Percentiles rank a stretch among this genome's conserved stretches.
Conservation (phyloP, 163 green algal species). For the Dunaliella salina region DNA sequence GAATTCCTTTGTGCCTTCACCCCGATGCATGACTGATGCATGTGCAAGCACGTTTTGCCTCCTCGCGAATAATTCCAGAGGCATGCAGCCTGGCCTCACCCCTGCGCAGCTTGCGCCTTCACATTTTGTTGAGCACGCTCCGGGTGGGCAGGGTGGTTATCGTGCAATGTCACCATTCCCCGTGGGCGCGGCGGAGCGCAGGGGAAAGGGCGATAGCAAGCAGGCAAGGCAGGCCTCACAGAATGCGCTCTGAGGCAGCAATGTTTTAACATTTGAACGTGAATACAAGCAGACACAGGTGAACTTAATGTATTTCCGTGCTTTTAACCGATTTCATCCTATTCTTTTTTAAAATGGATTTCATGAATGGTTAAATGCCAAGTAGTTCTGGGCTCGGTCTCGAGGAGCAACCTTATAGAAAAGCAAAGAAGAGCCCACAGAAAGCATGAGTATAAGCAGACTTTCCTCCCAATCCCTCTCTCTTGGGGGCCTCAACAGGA, state of each 20-base stretch:
- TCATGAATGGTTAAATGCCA: background rate
- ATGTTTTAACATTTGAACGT: slow-evolving; percentile 1
- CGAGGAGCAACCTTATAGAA: background rate
- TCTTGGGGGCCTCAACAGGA: too few relatives aligned
- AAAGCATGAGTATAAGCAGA: too few relatives aligned
- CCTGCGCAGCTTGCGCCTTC: background rate
- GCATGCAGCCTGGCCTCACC: too few relatives aligned
- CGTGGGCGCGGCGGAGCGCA: too few relatives aligned
- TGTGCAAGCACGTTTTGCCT: too few relatives aligned
- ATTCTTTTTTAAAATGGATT: background rate
- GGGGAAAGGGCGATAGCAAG: background rate
- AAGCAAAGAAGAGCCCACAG: too few relatives aligned
- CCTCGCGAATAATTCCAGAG: too few relatives aligned
- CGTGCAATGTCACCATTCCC: too few relatives aligned
- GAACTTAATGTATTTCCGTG: background rate
- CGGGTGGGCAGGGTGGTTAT: background rate
- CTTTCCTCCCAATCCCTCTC: too few relatives aligned
- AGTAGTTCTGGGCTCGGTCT: background rate
- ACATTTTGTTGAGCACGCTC: background rate
- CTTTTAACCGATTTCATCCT: background rate
- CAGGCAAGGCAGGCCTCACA: background rate
- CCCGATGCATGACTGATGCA: too few relatives aligned
- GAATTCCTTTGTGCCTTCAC: too few relatives aligned
- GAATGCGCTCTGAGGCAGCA: background rate
- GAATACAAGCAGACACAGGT: background rate